Percentiles rank a stretch among this genome's conserved stretches.
Conservation (phyloP, 129 eudicot genomes). For the Flaveria linearis region DNA sequence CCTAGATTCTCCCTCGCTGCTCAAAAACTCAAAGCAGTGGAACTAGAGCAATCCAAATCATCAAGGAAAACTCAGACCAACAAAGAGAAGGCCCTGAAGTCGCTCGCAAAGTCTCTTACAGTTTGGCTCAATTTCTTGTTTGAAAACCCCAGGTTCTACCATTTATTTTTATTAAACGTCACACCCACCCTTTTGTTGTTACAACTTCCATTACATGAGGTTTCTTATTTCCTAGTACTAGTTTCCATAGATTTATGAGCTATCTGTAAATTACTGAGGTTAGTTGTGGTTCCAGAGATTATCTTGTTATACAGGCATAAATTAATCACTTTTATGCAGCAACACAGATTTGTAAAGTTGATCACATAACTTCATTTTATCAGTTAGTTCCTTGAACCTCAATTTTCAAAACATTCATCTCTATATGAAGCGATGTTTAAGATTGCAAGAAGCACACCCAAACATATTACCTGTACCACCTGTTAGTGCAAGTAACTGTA, state of each 20-base stretch:
- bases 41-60: constrained; percentile 75
- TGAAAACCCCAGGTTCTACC: constrained; percentile 34
- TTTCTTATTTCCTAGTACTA: background rate
- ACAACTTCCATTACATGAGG: background rate
- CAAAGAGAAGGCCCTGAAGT: constrained; percentile 67
- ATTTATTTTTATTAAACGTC: too few species aligned
- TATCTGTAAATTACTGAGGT: too few species aligned
- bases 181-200: background rate
- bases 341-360: background rate
- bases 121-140: constrained; percentile 92
- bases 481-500: background rate
- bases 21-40: constrained; percentile 56
- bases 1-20: constrained; percentile 41
- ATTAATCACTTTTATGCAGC: background rate
- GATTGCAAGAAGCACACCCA: too few species aligned
- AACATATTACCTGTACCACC: background rate
- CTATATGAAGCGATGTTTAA: too few species aligned
- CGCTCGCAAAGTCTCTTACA: constrained; percentile 72
- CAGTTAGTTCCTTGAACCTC: too few species aligned
- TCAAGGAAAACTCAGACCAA: constrained; percentile 56
- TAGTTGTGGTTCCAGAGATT: background rate
- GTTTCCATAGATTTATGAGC: background rate
- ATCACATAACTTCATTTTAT: too few species aligned
- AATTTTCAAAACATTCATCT: too few species aligned
- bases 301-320: too few species aligned